Percentiles rank a stretch among this genome's conserved stretches.
Evolutionary conservation across 2,329 filamentous ascomycete species (phyloP).

Genomic region (Colletotrichum plurivorum): DNA sequence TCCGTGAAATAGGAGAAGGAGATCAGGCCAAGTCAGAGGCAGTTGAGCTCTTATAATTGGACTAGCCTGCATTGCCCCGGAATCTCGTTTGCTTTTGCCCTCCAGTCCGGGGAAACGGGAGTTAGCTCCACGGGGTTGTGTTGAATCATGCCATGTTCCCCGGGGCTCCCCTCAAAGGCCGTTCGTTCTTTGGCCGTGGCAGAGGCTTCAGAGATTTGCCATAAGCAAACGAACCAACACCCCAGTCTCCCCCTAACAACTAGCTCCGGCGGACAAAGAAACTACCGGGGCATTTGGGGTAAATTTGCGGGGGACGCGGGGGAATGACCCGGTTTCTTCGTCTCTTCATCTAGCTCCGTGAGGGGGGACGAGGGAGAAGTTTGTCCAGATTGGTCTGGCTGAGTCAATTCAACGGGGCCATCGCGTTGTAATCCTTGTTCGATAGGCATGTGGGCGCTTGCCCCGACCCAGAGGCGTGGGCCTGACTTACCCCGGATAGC

Average conservation of each 20-base stretch:
- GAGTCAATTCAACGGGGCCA: constrained; percentile 16
- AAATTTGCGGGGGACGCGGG: constrained; percentile 24
- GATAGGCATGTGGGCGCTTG: constrained; percentile 9
- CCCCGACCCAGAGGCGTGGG: constrained; percentile 11
- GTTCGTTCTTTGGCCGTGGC: too few relatives aligned
- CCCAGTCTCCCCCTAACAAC: not conserved
- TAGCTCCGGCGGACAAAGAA: constrained; percentile 25
- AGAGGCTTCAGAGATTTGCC: too few relatives aligned
- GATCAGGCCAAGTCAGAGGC: not conserved
- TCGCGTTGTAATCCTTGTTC: not conserved
- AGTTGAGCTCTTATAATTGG: constrained; percentile 19
- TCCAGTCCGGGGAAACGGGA: constrained; percentile 20
- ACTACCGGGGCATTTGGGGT: constrained; percentile 30
- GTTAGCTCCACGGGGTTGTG: constrained; percentile 23
- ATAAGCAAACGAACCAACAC: not conserved
- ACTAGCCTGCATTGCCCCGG: constrained; percentile 5
- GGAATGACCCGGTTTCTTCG: not conserved
- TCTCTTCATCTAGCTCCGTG: not conserved
- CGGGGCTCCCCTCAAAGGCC: too few relatives aligned
- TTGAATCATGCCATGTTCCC: constrained; percentile 18
- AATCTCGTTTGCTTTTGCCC: not conserved
- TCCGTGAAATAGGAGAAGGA: constrained; percentile 6
- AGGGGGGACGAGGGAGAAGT: constrained; percentile 10
- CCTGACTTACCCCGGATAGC: constrained; percentile 34
- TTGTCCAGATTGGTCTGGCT: constrained; percentile 8